Evolutionary conservation across 2,329 filamentous ascomycete species (phyloP), one percentile per base, ranked within the genome.

Genomic region (Sarocladiaceae sp.): DNA sequence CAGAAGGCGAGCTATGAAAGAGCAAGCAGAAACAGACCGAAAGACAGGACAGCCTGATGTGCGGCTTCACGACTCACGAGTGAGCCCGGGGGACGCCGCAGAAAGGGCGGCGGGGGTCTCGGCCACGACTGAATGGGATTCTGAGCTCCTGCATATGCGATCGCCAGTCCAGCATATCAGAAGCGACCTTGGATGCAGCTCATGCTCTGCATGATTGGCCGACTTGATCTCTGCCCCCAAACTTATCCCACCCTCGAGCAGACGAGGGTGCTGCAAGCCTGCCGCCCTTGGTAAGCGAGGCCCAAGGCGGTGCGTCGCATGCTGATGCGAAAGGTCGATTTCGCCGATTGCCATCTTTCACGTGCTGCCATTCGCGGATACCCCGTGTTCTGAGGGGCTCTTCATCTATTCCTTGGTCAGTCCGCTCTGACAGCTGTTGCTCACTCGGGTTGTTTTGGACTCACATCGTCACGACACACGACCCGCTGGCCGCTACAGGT

Each of bases 61-160:
- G 26, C 26, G 26, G 26, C 26, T 29, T n/a, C n/a, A n/a, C n/a
- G n/a, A n/a, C n/a, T n/a, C 9, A 9, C 26, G 26, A 9, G 26
- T 13, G 26, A 29, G 26, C 26, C 13, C 26, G 26, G 26, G n/a
- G n/a, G 37, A 29, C 21, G 29, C 23, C 24, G 23, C 37, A 41
- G n/a, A 41, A 29, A 18, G 37, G 6, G 37, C 37, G 15, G 37
- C 37, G 23, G 23, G 21, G 37, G 21, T 29, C 3, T 4, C 23
- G 37, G 37, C 4, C 23, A 29, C 13, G 29, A 24, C 37, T 41
- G 21, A 41, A 29, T 41, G 37, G 37, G 24, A 41, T 16, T 27
- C 37, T 41, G 37, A 41, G 37, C 37, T 41, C 29, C 37, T 41
- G 21, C 37, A 27, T 29, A 27, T 41, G 23, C 20, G 21, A 23